A percentile compares a stretch with the other conserved stretches of the same genome.
Conservation (phyloP, 345 rosid species). For the Eucalyptus curtisii region DNA sequence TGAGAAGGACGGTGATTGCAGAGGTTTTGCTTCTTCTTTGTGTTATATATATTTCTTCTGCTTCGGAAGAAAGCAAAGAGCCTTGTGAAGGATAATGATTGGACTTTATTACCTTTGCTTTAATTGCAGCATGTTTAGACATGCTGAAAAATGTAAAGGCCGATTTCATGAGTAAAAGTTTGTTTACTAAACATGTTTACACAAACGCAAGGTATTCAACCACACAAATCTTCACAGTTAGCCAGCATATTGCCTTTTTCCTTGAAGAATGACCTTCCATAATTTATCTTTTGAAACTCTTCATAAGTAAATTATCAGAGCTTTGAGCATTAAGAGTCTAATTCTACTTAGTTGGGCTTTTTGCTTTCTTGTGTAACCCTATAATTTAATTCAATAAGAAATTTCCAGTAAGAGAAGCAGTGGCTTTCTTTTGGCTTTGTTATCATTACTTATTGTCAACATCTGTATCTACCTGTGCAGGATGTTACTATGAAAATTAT, state of each 20-base stretch:
- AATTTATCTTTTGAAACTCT: background rate
- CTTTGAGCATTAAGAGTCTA: background rate
- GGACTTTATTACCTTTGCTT: background rate
- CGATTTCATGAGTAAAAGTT: background rate
- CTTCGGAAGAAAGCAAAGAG: background rate
- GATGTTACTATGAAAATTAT: constrained; percentile 92
- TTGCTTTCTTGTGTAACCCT: background rate
- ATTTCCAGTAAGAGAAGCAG: background rate
- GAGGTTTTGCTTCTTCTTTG: background rate
- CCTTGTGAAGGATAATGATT: background rate
- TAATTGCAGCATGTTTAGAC: background rate
- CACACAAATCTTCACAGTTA: background rate
- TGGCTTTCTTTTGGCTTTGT: background rate
- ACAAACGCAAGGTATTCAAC: background rate
- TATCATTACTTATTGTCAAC: background rate
- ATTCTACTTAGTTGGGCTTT: background rate
- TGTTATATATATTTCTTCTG: background rate
- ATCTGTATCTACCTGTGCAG: constrained; percentile 12
- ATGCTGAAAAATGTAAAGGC: background rate
- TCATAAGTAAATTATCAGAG: background rate
- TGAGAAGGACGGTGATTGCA: background rate
- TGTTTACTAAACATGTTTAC: background rate
- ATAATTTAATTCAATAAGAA: background rate
- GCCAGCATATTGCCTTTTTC: background rate
- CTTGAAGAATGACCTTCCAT: background rate